Base-by-base conservation (phyloP, 306 rosid genomes). In the Spatholobus suberectus region DNA sequence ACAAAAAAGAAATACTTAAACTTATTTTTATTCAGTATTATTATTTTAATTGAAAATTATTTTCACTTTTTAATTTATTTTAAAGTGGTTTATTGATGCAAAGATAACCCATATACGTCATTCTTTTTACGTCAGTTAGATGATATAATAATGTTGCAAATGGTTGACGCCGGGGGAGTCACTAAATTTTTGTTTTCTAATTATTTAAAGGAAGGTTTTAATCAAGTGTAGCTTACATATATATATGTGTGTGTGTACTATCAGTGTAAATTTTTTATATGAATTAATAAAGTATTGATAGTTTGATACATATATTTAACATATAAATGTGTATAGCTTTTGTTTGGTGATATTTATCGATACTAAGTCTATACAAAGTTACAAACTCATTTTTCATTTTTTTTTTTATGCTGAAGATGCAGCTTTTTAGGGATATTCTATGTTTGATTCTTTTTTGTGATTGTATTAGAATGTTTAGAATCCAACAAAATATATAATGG, bases 381-480 rank as follows among this genome's bases (percentile, higher is more conserved):
- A 21, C 3, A 57, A 57, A 10, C 1, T 12, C 15, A 10, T 57
- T 1, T 10, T 69, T 68, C 17, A 7, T 17, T 23, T 79, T 24
- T n/a, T n/a, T n/a, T 2, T 32, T 51, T 20, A n/a, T 41, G 9
- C 1, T 13, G 7, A 43, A 20, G 38, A 27, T 41, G 72, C 38
- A 12, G 14, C 49, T 4, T 24, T 70, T 57, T 58, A 15, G 4
- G 84, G 71, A 78, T 68, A 69, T 78, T 66, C 68, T 67, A 43
- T 62, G 58, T 38, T 38, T 4, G 57, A 37, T 43, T 77, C 12
- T 9, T 72, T 34, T 46, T 20, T 73, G 26, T 2, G 20, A 32
- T 10, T 8, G 72, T 8, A 9, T 46, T 20, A 34, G 29, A 71
- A 44, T 59, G 79, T 21, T 44, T 8, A 14, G 49, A 59, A 80